These are phyloP conservation scores for Flaveria sonorensis DNA, from an alignment of 129 eudicot genomes.

Conservation along the genomic window DNA sequence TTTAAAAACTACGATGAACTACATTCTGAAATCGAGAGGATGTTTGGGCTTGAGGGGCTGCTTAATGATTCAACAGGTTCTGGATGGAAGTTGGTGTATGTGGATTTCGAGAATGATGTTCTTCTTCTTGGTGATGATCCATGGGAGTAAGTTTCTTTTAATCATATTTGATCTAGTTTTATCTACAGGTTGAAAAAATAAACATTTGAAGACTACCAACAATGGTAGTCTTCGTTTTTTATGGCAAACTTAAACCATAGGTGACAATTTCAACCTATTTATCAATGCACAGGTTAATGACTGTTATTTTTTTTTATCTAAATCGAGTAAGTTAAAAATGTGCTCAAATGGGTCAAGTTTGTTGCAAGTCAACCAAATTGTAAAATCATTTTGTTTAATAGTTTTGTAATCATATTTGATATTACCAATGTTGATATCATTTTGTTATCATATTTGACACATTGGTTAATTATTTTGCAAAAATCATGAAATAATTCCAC, in stretches of 20 bases:
- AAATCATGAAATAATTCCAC: no score
- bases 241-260: no score
- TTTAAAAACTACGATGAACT: constrained; percentile 72
- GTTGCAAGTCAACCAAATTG: no score
- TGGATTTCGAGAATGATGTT: constrained; percentile 83
- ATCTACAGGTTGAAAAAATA: background rate
- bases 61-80: constrained; percentile 66
- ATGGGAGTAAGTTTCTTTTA: constrained; percentile 75
- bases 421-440: background rate
- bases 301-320: background rate
- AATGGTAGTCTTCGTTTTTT: background rate
- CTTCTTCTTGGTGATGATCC: constrained; percentile 97
- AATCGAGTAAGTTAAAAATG: no score
- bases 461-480: no score
- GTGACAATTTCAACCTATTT: background rate
- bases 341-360: no score
- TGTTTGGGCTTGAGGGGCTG: constrained; percentile 90
- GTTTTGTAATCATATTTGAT: no score
- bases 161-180: background rate
- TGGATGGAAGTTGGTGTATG: constrained; percentile 92
- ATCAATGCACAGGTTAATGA: background rate
- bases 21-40: constrained; percentile 69
- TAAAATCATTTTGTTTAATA: no score
- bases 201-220: background rate
- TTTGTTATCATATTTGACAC: no score